A percentile compares a stretch with the other conserved stretches of the same genome.
Evolutionary conservation across 371 early-diverging fungal genomes (phyloP).

Genomic region (Mucor irregularis): DNA sequence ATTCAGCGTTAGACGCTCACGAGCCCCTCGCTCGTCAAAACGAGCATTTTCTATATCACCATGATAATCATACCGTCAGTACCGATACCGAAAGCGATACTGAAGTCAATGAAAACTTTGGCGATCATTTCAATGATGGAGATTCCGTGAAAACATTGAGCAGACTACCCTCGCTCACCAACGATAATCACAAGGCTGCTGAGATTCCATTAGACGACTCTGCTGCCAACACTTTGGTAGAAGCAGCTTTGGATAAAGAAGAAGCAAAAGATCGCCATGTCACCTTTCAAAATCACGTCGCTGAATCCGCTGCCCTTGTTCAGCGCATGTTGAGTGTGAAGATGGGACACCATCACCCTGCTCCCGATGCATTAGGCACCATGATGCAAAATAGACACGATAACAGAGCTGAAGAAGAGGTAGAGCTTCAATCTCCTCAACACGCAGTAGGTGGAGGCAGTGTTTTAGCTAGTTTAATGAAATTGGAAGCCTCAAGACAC

Average conservation of each 20-base stretch:
- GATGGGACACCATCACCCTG: background rate
- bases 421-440: too few relatives aligned
- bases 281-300: conserved; percentile 47
- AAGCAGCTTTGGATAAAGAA: conserved; percentile 43
- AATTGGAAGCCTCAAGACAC: conserved; percentile 35
- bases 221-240: conserved; percentile 30
- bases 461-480: conserved; percentile 45
- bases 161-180: background rate
- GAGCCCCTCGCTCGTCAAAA: background rate
- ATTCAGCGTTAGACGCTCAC: background rate
- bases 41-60: too few relatives aligned
- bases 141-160: background rate
- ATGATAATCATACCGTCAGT: background rate
- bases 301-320: conserved; percentile 46
- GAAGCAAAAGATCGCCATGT: conserved; percentile 49
- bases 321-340: conserved; percentile 39
- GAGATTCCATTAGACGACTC: background rate
- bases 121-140: background rate
- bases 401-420: background rate
- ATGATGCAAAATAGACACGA: conserved; percentile 6
- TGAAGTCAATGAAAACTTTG: background rate
- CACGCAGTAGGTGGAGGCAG: conserved; percentile 33
- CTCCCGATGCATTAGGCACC: conserved; percentile 2
- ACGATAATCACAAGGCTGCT: conserved; percentile 4
- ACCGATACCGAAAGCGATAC: conserved; percentile 1